Conservation (phyloP, 176 grass and related monocot species). For the Triticum urartu region DNA sequence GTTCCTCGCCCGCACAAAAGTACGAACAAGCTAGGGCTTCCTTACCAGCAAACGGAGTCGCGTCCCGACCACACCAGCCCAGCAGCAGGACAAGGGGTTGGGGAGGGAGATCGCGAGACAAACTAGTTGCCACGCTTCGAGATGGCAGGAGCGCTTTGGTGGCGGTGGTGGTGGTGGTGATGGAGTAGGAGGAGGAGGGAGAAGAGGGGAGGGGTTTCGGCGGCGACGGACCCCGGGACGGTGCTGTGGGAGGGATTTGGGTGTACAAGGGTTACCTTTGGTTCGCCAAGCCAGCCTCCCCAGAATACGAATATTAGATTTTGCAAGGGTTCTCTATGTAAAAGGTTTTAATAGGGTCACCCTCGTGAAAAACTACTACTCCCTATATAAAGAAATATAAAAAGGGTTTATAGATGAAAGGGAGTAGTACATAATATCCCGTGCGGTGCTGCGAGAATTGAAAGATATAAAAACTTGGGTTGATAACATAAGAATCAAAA, state of each 20-base stretch:
- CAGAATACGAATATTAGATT: background rate
- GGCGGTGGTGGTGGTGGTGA: background rate
- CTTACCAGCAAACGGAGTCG: background rate
- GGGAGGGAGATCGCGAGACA: background rate
- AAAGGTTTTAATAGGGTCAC: background rate
- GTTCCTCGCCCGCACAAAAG: background rate
- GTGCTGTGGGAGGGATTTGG: background rate
- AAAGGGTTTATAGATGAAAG: too few species aligned
- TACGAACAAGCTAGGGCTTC: slow-evolving; percentile 18
- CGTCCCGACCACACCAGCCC: background rate
- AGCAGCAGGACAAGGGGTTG: background rate
- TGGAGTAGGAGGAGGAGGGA: background rate
- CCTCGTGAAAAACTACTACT: background rate
- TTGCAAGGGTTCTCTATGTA: background rate
- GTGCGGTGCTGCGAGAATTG: too few species aligned
- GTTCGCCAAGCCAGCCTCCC: background rate
- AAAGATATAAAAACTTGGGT: too few species aligned
- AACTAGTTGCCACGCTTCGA: background rate
- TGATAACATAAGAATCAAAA: too few species aligned
- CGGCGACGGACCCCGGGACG: background rate
- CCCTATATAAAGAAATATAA: too few species aligned
- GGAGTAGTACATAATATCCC: too few species aligned
- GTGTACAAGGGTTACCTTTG: background rate
- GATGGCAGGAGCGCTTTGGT: background rate
- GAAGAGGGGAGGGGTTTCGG: background rate